Base-by-base conservation (phyloP, 2,329 filamentous ascomycete genomes). In the Cercospora nicotianae region DNA sequence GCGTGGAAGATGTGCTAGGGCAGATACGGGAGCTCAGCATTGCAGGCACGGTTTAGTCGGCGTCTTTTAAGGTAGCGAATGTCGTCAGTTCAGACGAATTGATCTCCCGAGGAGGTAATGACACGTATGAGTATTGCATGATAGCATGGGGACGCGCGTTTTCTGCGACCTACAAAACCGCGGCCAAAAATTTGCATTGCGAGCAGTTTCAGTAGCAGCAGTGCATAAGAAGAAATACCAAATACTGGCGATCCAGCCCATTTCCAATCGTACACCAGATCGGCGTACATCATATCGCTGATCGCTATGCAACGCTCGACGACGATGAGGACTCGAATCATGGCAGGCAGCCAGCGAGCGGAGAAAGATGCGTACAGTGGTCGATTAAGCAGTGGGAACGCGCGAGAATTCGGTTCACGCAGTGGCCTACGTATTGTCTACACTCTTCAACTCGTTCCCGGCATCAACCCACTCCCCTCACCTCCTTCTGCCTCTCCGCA, bases 1-100 rank as follows among this genome's bases (percentile, higher is more conserved):
- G 93, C 72, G 95, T 99, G 31, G 95, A 99, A 81, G 91, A 98
- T 81, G 95, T 98, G 51, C 79, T 99, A 81, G 94, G 97, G 78
- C 94, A 99, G 84, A 99, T 99, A 80, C 86, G 95, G 72, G 95
- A 98, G 81, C 81, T 99, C 81, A 98, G 94, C 81, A 99, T 99
- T 84, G 88, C 89, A 36, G 89, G 89, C 20, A 90, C 88, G n/a
- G 88, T 90, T 65, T 88, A 77, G 60, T 26, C 51, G 33, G 45
- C 36, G 20, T 60, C 23, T 18, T 39, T 5, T 9, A 5, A 8
- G 33, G 3, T 5, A 12, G 8, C 5, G 6, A 33, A 33, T 31
- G 5, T 7, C 7, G 16, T 55, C 20, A 16, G 5, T 1, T 55
- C 13, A 30, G 48, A 9, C 23, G 20, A 5, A 55, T 55, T 16